phyloP scores from a whole-genome alignment of 495 filamentous ascomycete species.

The Pseudevernia furfuracea region DNA sequence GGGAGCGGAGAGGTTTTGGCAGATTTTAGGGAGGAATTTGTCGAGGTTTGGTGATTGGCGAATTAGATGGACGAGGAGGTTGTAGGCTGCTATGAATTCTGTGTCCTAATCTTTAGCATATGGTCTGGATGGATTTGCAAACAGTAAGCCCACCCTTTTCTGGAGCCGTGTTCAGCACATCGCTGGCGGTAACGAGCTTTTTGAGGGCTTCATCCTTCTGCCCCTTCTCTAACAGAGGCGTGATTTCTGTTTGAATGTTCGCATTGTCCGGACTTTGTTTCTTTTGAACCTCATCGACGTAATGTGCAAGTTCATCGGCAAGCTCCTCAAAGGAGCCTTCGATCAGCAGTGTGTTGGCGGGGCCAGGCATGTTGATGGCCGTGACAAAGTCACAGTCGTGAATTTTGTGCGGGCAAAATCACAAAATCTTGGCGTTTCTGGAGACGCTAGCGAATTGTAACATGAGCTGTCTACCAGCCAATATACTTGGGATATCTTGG shows the following conservation, averaged over 20 bases:
- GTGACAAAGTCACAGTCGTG: neutral
- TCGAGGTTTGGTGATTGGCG: constrained; percentile 73
- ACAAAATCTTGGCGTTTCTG: neutral
- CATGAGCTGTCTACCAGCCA: too few species aligned
- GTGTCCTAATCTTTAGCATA: constrained; percentile 11
- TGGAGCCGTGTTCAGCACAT: constrained; percentile 66
- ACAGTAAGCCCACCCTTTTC: constrained; percentile 60
- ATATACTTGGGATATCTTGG: too few species aligned
- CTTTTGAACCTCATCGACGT: constrained; percentile 60
- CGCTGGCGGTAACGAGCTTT: constrained; percentile 70
- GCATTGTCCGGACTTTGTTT: constrained; percentile 45
- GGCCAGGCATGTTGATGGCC: constrained; percentile 41
- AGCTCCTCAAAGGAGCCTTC: constrained; percentile 87
- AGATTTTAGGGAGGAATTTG: constrained; percentile 79
- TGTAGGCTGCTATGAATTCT: constrained; percentile 92
- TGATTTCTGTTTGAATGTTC: constrained; percentile 58
- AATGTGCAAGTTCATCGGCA: constrained; percentile 78
- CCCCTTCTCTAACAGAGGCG: constrained; percentile 61
- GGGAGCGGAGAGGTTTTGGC: constrained; percentile 71
- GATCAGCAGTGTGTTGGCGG: constrained; percentile 65
- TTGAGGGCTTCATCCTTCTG: constrained; percentile 81
- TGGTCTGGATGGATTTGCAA: neutral
- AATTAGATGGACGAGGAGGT: constrained; percentile 88
- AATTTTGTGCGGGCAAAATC: constrained; percentile 18
- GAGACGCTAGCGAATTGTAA: neutral